These are phyloP conservation scores for Colletotrichum sp. DNA, from an alignment of 2,329 filamentous ascomycete genomes.

Conservation along the genomic window DNA sequence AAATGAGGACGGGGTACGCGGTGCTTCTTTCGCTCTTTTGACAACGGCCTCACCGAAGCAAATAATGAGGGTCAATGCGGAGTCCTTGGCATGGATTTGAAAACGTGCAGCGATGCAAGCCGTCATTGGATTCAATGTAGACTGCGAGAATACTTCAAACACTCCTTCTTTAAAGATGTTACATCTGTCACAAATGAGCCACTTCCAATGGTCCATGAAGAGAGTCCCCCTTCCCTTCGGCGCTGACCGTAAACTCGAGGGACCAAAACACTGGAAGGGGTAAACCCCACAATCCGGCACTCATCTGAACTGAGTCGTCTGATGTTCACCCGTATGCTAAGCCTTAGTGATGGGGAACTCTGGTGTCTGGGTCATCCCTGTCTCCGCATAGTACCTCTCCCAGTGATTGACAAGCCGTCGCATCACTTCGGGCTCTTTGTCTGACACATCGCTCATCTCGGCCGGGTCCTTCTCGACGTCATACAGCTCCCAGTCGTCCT, in stretches of 20 bases:
- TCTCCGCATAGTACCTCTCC: not conserved
- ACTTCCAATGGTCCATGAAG: not conserved
- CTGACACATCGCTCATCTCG: not conserved
- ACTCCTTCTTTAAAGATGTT: not conserved
- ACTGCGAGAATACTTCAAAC: not conserved
- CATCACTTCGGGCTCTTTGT: not conserved
- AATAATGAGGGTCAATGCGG: not conserved
- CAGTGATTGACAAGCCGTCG: not conserved
- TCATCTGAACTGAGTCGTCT: not conserved
- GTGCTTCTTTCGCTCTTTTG: not conserved
- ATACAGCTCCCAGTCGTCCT: constrained; percentile 64
- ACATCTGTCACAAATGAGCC: not conserved
- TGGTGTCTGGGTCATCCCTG: not conserved
- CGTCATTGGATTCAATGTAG: not conserved
- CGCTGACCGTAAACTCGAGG: not conserved
- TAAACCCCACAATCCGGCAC: not conserved
- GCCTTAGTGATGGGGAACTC: constrained; percentile 2
- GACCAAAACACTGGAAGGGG: not conserved
- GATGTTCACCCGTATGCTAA: not conserved
- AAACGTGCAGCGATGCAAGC: not conserved
- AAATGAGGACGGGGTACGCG: not conserved
- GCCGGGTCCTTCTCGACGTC: constrained; percentile 53
- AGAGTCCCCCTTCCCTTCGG: not conserved
- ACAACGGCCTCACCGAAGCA: not conserved
- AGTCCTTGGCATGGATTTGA: not conserved